Evolutionary conservation across 768 basidiomycete species (phyloP).

Genomic region (Serpula lacrymans): DNA sequence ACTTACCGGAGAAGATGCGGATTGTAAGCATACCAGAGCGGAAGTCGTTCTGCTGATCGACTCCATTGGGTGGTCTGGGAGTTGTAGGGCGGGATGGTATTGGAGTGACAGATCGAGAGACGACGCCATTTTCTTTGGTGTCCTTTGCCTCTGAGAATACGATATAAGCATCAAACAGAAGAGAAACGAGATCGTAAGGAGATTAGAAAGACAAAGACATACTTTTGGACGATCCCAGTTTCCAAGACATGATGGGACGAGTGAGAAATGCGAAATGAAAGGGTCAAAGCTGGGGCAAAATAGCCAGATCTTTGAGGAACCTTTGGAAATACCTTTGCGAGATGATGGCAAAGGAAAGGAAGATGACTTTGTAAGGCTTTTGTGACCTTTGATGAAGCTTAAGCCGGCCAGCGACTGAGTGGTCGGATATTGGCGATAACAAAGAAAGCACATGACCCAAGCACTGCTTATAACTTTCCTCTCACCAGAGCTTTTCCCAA

Average conservation of each 20-base stretch:
- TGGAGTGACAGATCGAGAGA: constrained; percentile 78
- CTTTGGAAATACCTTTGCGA: no score
- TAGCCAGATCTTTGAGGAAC: no score
- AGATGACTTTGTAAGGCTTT: no score
- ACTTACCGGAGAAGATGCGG: constrained; percentile 86
- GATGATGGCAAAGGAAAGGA: no score
- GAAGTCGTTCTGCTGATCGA: constrained; percentile 53
- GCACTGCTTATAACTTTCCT: no score
- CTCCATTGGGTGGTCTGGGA: constrained; percentile 53
- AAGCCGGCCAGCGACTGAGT: no score
- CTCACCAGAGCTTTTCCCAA: no score
- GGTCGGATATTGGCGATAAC: no score
- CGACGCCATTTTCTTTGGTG: constrained; percentile 61
- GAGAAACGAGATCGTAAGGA: constrained; percentile 1
- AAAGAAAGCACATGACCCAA: no score
- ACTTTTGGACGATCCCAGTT: constrained; percentile 41
- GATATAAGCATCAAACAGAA: constrained; percentile 1
- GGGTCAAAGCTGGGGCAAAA: no score
- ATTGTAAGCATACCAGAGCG: constrained; percentile 93
- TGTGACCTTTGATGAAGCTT: no score
- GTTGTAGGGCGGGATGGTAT: constrained; percentile 81
- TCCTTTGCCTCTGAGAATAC: constrained; percentile 59
- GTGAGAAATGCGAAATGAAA: no score
- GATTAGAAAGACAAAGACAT: constrained; percentile 23
- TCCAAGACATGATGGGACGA: constrained; percentile 52